Evolutionary conservation across 495 filamentous ascomycete species (phyloP), one percentile per base, ranked within the genome.

Genomic region (Annulohypoxylon maeteangense): DNA sequence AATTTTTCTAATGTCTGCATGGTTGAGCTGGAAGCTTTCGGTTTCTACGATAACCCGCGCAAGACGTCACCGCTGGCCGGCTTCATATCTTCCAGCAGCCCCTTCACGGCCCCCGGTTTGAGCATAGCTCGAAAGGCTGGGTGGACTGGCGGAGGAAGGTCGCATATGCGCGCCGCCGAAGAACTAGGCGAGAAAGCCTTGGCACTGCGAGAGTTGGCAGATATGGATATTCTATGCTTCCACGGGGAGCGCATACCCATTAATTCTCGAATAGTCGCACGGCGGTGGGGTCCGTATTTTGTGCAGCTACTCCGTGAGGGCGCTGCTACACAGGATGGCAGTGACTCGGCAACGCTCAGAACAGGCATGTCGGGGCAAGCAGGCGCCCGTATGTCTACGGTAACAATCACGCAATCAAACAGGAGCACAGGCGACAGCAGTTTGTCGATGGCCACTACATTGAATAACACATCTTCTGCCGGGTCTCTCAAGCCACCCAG

Each of bases 1-100:
- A 99, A 99, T 76, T 99, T 99, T 78, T 92, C 92, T 8, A 93
- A 99, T 76, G 86, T 98, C 3, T 98, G 95, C 76, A 89, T 97
- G 87, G 94, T 99, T 16, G 95, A 98, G 79, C 82, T 99, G 16
- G 95, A 99, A 78, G 94, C 95, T 0, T 99, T 97, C 82, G 95
- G 95, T 0, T 88, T 99, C 4, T 98, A 97, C 76, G 94, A 98
- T 78, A 98, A 98, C 75, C 93, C 95, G 16, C 87, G 93, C 57
- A 89, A 88, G 72, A 86, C 84, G n/a, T 79, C 87, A 0, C 91
- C 94, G 2, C 90, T 91, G 67, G 93, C 93, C 14, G 91, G 88
- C 11, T 97, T 91, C 75, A 82, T 90, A 58, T 97, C 93, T 10
- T 89, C 91, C 55, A 95, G 92, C 78, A 87, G 92, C 29, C 91